A percentile compares a stretch with the other conserved stretches of the same genome.
These are phyloP conservation scores for Ligustrum vulgare DNA, from an alignment of 257 asterid genomes.

Conservation along the genomic window DNA sequence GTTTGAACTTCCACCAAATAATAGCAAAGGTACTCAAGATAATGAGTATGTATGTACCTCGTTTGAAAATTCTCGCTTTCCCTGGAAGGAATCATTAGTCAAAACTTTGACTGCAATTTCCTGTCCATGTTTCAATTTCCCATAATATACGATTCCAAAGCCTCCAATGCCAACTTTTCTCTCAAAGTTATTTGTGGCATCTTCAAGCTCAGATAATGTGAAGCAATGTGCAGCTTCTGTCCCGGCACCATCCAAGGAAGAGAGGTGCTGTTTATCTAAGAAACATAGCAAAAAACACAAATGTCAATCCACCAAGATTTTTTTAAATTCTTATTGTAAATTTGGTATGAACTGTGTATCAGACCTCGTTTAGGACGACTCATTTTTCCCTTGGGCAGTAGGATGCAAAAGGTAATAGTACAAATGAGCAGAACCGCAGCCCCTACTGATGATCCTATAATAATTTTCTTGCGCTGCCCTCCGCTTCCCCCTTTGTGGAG, in stretches of 20 bases:
- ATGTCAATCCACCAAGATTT: constrained; percentile 23
- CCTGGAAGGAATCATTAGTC: constrained; percentile 89
- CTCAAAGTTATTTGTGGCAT: constrained; percentile 77
- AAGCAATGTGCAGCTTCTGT: constrained; percentile 89
- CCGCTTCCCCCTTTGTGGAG: constrained; percentile 51
- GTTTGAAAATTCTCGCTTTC: constrained; percentile 87
- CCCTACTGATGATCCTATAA: constrained; percentile 78
- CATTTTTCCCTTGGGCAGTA: constrained; percentile 59
- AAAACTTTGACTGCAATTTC: constrained; percentile 94
- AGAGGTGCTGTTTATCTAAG: constrained; percentile 46
- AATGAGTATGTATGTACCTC: constrained; percentile 53
- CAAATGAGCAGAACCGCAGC: constrained; percentile 74
- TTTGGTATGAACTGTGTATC: constrained; percentile 17
- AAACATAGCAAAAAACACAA: constrained; percentile 7
- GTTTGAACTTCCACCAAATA: constrained; percentile 4
- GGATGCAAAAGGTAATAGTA: constrained; percentile 56
- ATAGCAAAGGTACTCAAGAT: neutral
- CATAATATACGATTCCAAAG: constrained; percentile 88
- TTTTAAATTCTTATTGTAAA: constrained; percentile 7
- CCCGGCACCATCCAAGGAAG: constrained; percentile 57
- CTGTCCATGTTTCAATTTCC: constrained; percentile 70
- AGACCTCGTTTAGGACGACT: constrained; percentile 50
- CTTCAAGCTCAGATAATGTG: constrained; percentile 71
- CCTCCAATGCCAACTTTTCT: constrained; percentile 92
- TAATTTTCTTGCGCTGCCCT: constrained; percentile 53